phyloP scores from a whole-genome alignment of 2,329 filamentous ascomycete species.

The Hypocreales sp. region DNA sequence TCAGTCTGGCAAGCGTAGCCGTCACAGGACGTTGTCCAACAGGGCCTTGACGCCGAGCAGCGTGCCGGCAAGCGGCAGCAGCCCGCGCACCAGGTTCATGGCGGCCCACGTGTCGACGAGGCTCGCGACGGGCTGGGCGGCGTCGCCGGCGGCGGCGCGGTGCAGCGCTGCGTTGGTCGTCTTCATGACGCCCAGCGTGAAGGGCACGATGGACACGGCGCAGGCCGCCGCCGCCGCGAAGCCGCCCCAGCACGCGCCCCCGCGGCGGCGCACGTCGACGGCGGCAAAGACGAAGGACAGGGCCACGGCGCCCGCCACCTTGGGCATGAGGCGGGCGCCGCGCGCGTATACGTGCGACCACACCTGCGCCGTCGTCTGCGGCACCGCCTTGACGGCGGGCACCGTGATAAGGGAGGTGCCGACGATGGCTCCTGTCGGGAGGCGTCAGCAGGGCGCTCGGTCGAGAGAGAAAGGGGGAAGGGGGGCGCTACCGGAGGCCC shows the following conservation, averaged over 20 bases:
- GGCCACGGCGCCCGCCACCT: constrained; percentile 15
- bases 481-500: constrained; percentile 17
- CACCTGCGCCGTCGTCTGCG: constrained; percentile 14
- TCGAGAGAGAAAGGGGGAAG: background rate
- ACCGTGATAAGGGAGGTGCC: constrained; percentile 19
- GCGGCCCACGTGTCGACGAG: constrained; percentile 9
- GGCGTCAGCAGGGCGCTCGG: too few relatives aligned
- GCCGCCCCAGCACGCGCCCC: constrained; percentile 15
- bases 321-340: constrained; percentile 22
- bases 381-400: constrained; percentile 13
- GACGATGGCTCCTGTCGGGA: constrained; percentile 21
- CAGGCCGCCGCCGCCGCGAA: constrained; percentile 16
- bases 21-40: constrained; percentile 5
- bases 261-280: constrained; percentile 13
- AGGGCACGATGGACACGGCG: constrained; percentile 23
- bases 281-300: constrained; percentile 19
- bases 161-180: constrained; percentile 19
- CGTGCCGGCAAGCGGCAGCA: constrained; percentile 15
- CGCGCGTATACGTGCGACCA: constrained; percentile 22
- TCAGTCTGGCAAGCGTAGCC: too few relatives aligned
- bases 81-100: constrained; percentile 15
- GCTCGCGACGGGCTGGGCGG: constrained; percentile 5
- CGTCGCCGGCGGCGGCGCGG: constrained; percentile 6
- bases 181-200: constrained; percentile 20
- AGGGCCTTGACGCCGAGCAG: constrained; percentile 9